Evolutionary conservation across 163 green algal species (phyloP), one percentile per base, ranked within the genome.

Genomic region (Scenedesmus sp.): DNA sequence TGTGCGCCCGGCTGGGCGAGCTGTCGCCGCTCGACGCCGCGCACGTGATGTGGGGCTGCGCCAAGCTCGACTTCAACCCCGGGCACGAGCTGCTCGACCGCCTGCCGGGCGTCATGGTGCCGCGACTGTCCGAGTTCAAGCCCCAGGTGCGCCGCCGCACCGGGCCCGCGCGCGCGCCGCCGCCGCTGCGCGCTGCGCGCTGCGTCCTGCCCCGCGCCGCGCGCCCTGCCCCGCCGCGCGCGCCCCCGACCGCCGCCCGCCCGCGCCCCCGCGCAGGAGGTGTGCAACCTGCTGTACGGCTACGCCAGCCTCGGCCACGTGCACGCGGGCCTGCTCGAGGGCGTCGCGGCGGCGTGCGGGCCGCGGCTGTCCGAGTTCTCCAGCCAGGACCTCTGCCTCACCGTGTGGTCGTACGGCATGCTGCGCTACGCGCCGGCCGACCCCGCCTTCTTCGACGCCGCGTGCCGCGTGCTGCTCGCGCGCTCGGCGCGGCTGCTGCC

Each of bases 271-370:
- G 47, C 39, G 34, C 54, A 82, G 75, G 75, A 83, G 64, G 39
- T 83, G 39, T 72, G 44, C 54, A 77, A 72, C 56, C 64, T 83
- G 22, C 45, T 83, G 63, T 83, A 83, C n/a, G 64, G 64, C 44
- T 83, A 77, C 14, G 75, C 54, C 56, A 42, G 28, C 53, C 75
- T 83, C 42, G 54, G 45, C 14, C 26, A 63, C n/a, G n/a, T 20
- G 26, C 33, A 44, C 31, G 29, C 75, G 14, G 11, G 17, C 22
- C 44, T 83, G 64, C 31, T 83, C 26, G 75, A 83, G 31, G 45
- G 24, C 4, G 54, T 75, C 17, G 75, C 75, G 7, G 17, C 22
- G 39, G 64, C 29, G 9, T 63, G 22, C 29, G 14, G 18, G 4
- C 17, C 26, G 4, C 75, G 75, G 28, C 54, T 83, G 54, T 42